These are phyloP conservation scores for Picochlorum sp. DNA, from an alignment of 139 green algal species.

Conservation along the genomic window DNA sequence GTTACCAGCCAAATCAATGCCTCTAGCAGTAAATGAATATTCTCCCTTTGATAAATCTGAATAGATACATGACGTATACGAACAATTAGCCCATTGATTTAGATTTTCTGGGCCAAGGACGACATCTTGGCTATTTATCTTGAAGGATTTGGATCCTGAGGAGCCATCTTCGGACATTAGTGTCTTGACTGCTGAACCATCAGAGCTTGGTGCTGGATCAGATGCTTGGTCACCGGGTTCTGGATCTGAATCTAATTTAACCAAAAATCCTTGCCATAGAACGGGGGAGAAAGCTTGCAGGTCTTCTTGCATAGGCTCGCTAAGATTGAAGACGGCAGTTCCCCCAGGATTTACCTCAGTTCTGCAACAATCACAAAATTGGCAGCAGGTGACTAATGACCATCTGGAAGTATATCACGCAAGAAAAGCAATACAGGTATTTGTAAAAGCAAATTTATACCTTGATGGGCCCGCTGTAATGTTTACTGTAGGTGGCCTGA, in stretches of 20 bases:
- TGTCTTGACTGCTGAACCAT: neutral
- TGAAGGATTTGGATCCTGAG: neutral
- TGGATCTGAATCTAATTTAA: neutral
- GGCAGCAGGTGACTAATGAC: neutral
- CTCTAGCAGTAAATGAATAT: constrained; percentile 19
- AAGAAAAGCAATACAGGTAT: too few species aligned
- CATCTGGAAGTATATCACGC: too few species aligned
- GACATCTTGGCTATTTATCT: neutral
- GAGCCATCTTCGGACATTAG: neutral
- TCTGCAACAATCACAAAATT: too few species aligned
- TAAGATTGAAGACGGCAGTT: neutral
- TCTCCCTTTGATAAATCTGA: constrained; percentile 5
- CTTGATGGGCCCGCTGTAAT: neutral
- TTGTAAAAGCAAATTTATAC: too few species aligned
- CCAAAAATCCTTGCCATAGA: neutral
- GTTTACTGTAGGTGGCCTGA: neutral
- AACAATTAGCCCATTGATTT: constrained; percentile 18
- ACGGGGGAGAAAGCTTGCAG: neutral
- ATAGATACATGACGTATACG: neutral
- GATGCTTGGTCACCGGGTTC: neutral
- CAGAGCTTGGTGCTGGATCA: neutral
- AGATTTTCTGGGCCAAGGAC: constrained; percentile 1
- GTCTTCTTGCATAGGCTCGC: neutral
- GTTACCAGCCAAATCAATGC: constrained; percentile 30
- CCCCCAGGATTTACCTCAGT: neutral